Evolutionary conservation across 202 grass and related monocot species (phyloP).

Genomic region (Dendrocalamus latiflorus): DNA sequence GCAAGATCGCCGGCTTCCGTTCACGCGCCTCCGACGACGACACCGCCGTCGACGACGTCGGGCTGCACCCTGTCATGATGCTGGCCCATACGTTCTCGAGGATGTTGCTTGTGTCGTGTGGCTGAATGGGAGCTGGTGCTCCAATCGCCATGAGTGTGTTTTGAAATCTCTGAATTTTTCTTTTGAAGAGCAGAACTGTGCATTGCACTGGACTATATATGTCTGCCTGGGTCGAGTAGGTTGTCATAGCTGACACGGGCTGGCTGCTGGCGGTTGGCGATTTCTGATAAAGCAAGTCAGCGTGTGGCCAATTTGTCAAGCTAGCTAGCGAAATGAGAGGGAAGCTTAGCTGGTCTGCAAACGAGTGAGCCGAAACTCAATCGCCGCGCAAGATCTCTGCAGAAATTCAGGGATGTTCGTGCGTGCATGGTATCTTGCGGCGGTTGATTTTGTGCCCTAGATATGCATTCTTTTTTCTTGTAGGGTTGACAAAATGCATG

Average conservation of each 20-base stretch:
- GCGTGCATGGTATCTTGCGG: constrained; percentile 39
- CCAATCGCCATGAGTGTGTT: constrained; percentile 40
- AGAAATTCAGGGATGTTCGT: constrained; percentile 42
- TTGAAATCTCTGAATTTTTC: background rate
- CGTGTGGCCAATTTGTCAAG: constrained; percentile 17
- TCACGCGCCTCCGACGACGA: background rate
- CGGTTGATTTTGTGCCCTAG: constrained; percentile 7
- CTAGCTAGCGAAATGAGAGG: constrained; percentile 1
- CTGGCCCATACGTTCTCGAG: constrained; percentile 62
- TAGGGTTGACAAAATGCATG: constrained; percentile 37
- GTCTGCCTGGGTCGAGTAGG: background rate
- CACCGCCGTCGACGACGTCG: background rate
- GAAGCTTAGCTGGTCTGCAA: constrained; percentile 46
- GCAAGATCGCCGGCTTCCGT: constrained; percentile 28
- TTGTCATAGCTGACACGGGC: constrained; percentile 40
- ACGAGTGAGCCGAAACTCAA: background rate
- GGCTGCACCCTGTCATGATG: constrained; percentile 23
- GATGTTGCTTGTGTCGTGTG: constrained; percentile 20
- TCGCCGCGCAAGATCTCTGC: constrained; percentile 46
- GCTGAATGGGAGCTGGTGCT: constrained; percentile 18
- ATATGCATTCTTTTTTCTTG: background rate
- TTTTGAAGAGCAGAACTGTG: background rate
- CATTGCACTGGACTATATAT: constrained; percentile 16
- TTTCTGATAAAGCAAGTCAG: constrained; percentile 32
- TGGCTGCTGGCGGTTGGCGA: background rate